Percentiles rank a stretch among this genome's conserved stretches.
Conservation (phyloP, 192 early-diverging fungal genomes). For the Linnemannia elongata region DNA sequence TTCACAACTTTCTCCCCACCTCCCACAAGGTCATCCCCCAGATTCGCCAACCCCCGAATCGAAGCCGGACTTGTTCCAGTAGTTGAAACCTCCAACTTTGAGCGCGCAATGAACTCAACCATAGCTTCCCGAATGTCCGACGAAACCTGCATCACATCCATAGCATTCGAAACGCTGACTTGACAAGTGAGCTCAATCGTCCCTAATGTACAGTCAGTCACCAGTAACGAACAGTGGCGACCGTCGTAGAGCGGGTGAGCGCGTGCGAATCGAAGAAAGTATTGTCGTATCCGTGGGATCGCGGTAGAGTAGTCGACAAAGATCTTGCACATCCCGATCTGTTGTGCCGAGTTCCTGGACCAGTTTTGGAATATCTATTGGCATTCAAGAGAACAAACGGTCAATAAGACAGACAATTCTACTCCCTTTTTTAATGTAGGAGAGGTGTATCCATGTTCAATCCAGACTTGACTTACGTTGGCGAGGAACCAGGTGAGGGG, state of each 20-base stretch:
- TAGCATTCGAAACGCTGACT: conserved; percentile 43
- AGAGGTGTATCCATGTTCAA: no score
- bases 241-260: conserved; percentile 40
- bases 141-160: conserved; percentile 46
- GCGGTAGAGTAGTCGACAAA: conserved; percentile 30
- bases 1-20: not conserved
- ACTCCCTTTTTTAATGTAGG: no score
- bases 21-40: not conserved
- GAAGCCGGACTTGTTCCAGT: not conserved
- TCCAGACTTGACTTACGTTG: conserved; percentile 32
- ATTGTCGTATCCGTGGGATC: conserved; percentile 39
- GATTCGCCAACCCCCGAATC: not conserved
- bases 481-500: conserved; percentile 56
- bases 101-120: conserved; percentile 40
- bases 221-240: conserved; percentile 34
- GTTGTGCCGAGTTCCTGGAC: conserved; percentile 48
- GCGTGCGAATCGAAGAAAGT: conserved; percentile 43
- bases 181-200: conserved; percentile 40
- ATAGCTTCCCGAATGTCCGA: conserved; percentile 48
- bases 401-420: no score
- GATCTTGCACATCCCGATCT: conserved; percentile 50
- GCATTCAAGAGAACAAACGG: not conserved
- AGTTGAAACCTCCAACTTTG: not conserved
- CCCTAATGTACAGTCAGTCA: conserved; percentile 22
- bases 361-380: conserved; percentile 56